Conservation (phyloP, 805 yeast species). For the Alloascoidea hylecoeti region DNA sequence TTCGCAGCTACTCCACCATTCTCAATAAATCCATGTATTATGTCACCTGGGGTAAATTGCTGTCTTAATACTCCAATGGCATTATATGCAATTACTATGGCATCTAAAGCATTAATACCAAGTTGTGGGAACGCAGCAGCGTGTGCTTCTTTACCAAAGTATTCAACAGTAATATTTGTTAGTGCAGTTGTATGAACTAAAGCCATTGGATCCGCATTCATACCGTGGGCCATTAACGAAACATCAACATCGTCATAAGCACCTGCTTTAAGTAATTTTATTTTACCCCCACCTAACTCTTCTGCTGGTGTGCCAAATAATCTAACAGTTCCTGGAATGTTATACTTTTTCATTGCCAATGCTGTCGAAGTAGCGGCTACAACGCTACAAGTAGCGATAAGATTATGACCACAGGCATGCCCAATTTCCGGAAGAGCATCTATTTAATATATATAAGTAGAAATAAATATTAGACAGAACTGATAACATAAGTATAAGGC, state of each 20-base stretch:
- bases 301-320: constrained; percentile 18
- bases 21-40: constrained; percentile 13
- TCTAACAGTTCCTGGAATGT: constrained; percentile 15
- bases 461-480: too few relatives aligned
- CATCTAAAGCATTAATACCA: constrained; percentile 18
- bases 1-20: constrained; percentile 15
- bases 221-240: constrained; percentile 16
- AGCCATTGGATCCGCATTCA: constrained; percentile 4
- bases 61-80: constrained; percentile 15
- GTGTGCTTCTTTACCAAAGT: constrained; percentile 15
- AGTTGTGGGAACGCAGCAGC: constrained; percentile 18
- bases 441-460: too few relatives aligned
- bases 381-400: constrained; percentile 14
- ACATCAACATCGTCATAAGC: constrained; percentile 13
- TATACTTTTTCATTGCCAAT: constrained; percentile 11
- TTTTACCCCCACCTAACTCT: constrained; percentile 17
- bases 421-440: constrained; percentile 17
- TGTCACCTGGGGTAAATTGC: constrained; percentile 14
- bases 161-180: constrained; percentile 10
- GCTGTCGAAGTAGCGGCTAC: constrained; percentile 11
- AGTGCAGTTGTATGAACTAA: constrained; percentile 3
- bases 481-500: too few relatives aligned
- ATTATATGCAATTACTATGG: constrained; percentile 14
- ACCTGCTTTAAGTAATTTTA: constrained; percentile 13
- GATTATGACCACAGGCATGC: constrained; percentile 18